Percentiles rank a stretch among this genome's conserved stretches.
Evolutionary conservation across 306 rosid genomes (phyloP).

Genomic region (Lablab purpureus): DNA sequence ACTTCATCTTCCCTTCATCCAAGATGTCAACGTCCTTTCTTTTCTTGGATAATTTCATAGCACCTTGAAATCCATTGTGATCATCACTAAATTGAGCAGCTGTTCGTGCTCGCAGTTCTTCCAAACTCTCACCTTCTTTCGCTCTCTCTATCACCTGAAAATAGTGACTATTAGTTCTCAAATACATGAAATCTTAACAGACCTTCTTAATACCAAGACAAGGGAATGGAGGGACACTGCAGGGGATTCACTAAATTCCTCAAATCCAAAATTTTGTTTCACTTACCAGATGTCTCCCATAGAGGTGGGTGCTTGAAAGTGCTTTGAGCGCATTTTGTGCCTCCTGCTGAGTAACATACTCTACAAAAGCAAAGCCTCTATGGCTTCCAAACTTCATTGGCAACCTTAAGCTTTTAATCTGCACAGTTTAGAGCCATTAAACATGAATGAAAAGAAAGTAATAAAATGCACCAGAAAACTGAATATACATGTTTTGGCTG

Average conservation of each 20-base stretch:
- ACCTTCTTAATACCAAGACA: background rate
- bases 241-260: background rate
- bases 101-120: slow-evolving; percentile 76
- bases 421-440: slow-evolving; percentile 40
- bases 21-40: slow-evolving; percentile 62
- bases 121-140: slow-evolving; percentile 90
- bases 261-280: slow-evolving; percentile 34
- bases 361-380: slow-evolving; percentile 96
- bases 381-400: slow-evolving; percentile 88
- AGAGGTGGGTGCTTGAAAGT: slow-evolving; percentile 80
- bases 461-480: background rate
- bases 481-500: background rate
- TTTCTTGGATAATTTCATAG: slow-evolving; percentile 65
- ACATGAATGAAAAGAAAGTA: slow-evolving; percentile 18
- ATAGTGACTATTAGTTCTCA: slow-evolving; percentile 11
- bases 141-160: slow-evolving; percentile 89
- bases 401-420: slow-evolving; percentile 90
- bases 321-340: slow-evolving; percentile 79
- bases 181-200: background rate
- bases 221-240: background rate
- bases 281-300: slow-evolving; percentile 94
- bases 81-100: slow-evolving; percentile 74
- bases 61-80: slow-evolving; percentile 59
- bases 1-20: slow-evolving; percentile 70
- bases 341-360: slow-evolving; percentile 90